Conservation (phyloP, 2,329 filamentous ascomycete species). For the Talaromyces sp. region DNA sequence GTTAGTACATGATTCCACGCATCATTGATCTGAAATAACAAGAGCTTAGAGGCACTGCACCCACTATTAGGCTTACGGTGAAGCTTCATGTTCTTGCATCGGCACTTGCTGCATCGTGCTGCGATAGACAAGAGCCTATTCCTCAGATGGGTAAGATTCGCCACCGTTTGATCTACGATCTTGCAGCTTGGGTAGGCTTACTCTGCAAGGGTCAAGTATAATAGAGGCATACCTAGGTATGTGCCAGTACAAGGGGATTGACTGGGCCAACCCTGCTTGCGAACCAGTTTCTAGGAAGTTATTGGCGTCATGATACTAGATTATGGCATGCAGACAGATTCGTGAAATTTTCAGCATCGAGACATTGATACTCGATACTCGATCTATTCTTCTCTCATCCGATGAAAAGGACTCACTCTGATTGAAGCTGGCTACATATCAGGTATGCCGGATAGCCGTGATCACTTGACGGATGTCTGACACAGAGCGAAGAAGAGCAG, state of each 20-base stretch:
- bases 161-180: background rate
- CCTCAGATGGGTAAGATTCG: background rate
- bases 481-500: background rate
- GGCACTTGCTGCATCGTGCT: background rate
- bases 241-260: background rate
- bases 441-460: background rate
- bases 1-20: background rate
- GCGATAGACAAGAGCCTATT: background rate
- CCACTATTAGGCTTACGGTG: background rate
- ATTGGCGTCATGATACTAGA: background rate
- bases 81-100: background rate
- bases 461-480: background rate
- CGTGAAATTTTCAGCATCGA: background rate
- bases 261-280: background rate
- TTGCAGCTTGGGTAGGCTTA: background rate
- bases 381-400: background rate
- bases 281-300: background rate
- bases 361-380: background rate
- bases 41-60: background rate
- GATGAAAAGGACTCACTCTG: background rate
- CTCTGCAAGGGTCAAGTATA: background rate
- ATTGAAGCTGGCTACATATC: background rate
- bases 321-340: too few relatives aligned
- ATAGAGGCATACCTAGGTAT: background rate
- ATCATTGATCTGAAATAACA: background rate